These are phyloP conservation scores for Nothophytophthora sp. DNA, from an alignment of 352 stramenopile species.

Conservation along the genomic window DNA sequence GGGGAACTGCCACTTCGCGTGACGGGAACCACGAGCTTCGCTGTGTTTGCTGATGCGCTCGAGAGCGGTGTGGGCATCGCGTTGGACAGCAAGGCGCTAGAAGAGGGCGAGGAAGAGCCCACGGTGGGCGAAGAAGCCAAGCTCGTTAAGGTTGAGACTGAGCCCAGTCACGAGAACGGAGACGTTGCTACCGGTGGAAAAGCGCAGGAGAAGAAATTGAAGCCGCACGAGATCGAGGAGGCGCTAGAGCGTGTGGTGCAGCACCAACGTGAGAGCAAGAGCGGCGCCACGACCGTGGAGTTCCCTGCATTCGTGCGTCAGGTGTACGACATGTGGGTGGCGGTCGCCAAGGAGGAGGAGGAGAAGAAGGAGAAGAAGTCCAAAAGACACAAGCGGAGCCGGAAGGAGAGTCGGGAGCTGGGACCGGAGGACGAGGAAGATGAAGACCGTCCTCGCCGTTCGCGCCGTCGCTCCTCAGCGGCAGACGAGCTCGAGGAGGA, in stretches of 20 bases:
- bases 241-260: slow-evolving; percentile 27
- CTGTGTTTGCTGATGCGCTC: slow-evolving; percentile 37
- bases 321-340: slow-evolving; percentile 47
- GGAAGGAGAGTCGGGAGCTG: slow-evolving; percentile 24
- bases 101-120: slow-evolving; percentile 63
- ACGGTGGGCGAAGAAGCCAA: slow-evolving; percentile 3
- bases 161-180: slow-evolving; percentile 1
- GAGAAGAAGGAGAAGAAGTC: slow-evolving; percentile 26
- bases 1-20: slow-evolving; percentile 32
- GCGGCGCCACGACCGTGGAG: slow-evolving; percentile 11
- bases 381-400: slow-evolving; percentile 17
- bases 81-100: slow-evolving; percentile 49
- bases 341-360: slow-evolving; percentile 33
- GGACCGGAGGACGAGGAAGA: slow-evolving; percentile 13
- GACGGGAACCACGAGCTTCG: slow-evolving; percentile 32
- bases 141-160: neutral
- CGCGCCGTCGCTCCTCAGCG: slow-evolving; percentile 25
- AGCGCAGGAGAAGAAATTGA: slow-evolving; percentile 11
- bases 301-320: slow-evolving; percentile 41
- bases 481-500: slow-evolving; percentile 28
- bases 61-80: slow-evolving; percentile 27
- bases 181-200: neutral
- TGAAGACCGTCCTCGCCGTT: slow-evolving; percentile 26
- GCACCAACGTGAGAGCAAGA: slow-evolving; percentile 16
- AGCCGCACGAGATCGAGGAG: slow-evolving; percentile 13